These are phyloP conservation scores for Cyclotella cryptica DNA, from an alignment of 108 stramenopile genomes.

Conservation along the genomic window DNA sequence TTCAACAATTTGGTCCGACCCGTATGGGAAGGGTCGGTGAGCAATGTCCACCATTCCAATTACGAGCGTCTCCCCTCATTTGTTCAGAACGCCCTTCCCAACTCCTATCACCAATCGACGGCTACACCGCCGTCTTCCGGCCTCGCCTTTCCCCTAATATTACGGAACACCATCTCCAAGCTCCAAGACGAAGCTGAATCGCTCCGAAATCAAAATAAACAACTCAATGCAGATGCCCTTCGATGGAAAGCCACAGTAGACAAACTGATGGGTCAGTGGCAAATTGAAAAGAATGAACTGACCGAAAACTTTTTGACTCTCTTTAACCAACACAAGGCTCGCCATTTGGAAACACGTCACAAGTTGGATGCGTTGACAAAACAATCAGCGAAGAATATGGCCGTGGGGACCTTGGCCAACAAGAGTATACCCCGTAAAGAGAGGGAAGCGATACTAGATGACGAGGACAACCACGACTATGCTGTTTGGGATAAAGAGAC, in stretches of 20 bases:
- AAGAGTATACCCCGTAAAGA: background rate
- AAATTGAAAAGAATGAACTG: slow-evolving; percentile 48
- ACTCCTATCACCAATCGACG: background rate
- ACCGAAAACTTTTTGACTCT: slow-evolving; percentile 42
- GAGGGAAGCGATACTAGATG: slow-evolving; percentile 24
- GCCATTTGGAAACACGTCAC: slow-evolving; percentile 38
- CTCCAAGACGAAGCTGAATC: slow-evolving; percentile 56
- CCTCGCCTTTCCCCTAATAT: slow-evolving; percentile 26
- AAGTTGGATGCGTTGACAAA: slow-evolving; percentile 35
- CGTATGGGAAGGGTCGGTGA: slow-evolving; percentile 42
- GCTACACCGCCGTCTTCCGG: slow-evolving; percentile 7
- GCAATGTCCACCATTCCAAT: slow-evolving; percentile 20
- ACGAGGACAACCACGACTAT: slow-evolving; percentile 50
- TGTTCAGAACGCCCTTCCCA: slow-evolving; percentile 1
- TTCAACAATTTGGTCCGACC: slow-evolving; percentile 40
- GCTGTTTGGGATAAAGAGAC: slow-evolving; percentile 37
- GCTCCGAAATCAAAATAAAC: slow-evolving; percentile 42
- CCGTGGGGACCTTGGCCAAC: background rate
- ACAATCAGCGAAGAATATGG: background rate
- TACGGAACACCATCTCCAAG: slow-evolving; percentile 38
- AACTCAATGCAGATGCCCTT: slow-evolving; percentile 30
- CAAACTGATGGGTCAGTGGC: slow-evolving; percentile 41
- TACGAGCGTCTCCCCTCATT: slow-evolving; percentile 30
- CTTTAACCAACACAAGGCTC: slow-evolving; percentile 54
- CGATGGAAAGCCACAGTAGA: slow-evolving; percentile 42